A percentile compares a stretch with the other conserved stretches of the same genome.
These are phyloP conservation scores for Cruciata laevipes DNA, from an alignment of 257 asterid species.

Conservation along the genomic window DNA sequence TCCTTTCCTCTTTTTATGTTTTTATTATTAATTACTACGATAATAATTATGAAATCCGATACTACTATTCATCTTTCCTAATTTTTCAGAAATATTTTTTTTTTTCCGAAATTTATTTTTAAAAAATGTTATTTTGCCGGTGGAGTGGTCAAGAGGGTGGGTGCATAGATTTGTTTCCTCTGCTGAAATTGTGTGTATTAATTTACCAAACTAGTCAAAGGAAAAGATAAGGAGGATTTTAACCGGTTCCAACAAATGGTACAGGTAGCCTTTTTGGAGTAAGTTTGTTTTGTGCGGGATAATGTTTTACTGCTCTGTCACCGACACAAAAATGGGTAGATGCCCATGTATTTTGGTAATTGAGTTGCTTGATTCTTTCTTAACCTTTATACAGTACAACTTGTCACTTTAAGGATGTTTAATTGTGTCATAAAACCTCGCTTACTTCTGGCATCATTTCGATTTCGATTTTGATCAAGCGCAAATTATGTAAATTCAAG, in stretches of 20 bases:
- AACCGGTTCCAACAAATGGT: slow-evolving; percentile 19
- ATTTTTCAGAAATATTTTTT: not conserved
- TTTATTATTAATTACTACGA: too few relatives aligned
- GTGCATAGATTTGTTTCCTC: not conserved
- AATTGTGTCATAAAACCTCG: not conserved
- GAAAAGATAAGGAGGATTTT: not conserved
- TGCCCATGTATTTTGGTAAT: not conserved
- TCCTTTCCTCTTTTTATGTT: not conserved
- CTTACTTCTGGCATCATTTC: not conserved
- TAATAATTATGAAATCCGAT: not conserved
- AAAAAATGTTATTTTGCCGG: not conserved
- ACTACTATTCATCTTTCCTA: not conserved
- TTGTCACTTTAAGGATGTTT: not conserved
- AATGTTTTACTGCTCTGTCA: not conserved
- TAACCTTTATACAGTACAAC: not conserved
- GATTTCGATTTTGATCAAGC: too few relatives aligned
- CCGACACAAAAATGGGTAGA: slow-evolving; percentile 16
- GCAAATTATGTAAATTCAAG: too few relatives aligned
- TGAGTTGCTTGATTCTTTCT: not conserved
- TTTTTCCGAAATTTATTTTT: not conserved
- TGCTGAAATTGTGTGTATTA: not conserved
- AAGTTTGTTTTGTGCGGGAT: not conserved
- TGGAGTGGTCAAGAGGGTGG: not conserved
- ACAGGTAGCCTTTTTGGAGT: slow-evolving; percentile 1
- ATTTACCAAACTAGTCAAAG: not conserved